These are phyloP conservation scores for Euphrasia arctica DNA, from an alignment of 305 asterid species.

Conservation along the genomic window DNA sequence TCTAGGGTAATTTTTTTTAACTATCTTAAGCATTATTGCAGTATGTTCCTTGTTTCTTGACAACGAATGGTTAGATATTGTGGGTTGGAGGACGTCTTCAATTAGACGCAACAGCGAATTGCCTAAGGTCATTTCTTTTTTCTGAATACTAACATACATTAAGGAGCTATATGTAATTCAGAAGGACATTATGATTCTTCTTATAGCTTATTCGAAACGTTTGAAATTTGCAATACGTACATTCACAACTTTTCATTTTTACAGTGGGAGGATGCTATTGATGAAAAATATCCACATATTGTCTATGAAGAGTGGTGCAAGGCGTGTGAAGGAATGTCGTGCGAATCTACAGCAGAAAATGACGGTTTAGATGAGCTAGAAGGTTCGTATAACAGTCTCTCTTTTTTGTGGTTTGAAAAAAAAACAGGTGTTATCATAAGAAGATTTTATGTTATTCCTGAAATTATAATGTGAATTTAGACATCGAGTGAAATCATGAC, in stretches of 20 bases:
- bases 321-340: slow-evolving; percentile 42
- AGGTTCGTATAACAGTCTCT: slow-evolving; percentile 41
- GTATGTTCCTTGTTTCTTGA: slow-evolving; percentile 31
- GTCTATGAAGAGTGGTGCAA: slow-evolving; percentile 75
- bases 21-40: neutral
- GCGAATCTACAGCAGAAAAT: slow-evolving; percentile 33
- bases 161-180: neutral
- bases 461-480: too few relatives aligned
- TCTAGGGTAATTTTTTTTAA: neutral
- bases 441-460: too few relatives aligned
- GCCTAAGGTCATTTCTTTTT: slow-evolving; percentile 53
- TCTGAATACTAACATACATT: neutral
- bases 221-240: neutral
- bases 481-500: too few relatives aligned
- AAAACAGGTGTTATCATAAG: neutral
- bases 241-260: slow-evolving; percentile 9
- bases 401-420: neutral
- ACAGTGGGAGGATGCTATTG: slow-evolving; percentile 70
- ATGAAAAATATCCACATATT: slow-evolving; percentile 70
- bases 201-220: neutral
- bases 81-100: slow-evolving; percentile 83
- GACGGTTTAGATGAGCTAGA: slow-evolving; percentile 50
- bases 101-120: slow-evolving; percentile 61
- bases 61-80: slow-evolving; percentile 46
- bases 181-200: neutral